These are phyloP conservation scores for Yarrowia galli DNA, from an alignment of 1,139 yeast genomes.

Conservation along the genomic window DNA sequence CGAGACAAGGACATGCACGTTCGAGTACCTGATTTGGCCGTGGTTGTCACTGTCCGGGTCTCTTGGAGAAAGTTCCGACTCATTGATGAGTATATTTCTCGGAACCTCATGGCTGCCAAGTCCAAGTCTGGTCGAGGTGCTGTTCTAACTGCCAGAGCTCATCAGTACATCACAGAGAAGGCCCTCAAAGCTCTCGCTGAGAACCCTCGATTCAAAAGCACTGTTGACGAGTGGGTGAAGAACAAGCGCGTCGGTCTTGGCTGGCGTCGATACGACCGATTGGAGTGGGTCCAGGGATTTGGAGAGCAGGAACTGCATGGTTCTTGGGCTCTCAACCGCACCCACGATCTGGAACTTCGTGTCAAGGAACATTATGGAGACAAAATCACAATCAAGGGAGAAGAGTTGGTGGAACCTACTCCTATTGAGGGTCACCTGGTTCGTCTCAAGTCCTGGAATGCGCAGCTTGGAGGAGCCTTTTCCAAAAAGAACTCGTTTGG, in stretches of 20 bases:
- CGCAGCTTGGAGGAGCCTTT: conserved; percentile 37
- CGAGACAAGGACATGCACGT: conserved; percentile 50
- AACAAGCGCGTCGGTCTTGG: conserved; percentile 59
- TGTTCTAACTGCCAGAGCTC: conserved; percentile 38
- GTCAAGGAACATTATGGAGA: conserved; percentile 59
- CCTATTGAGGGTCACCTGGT: conserved; percentile 81
- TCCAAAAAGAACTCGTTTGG: conserved; percentile 44
- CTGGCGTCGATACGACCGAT: conserved; percentile 71
- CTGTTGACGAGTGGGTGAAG: conserved; percentile 46
- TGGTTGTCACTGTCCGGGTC: conserved; percentile 57
- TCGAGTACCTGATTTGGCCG: conserved; percentile 61
- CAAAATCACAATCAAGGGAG: conserved; percentile 45
- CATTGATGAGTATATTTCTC: conserved; percentile 2
- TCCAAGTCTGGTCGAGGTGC: neutral
- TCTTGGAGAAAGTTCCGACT: conserved; percentile 45
- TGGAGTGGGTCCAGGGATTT: conserved; percentile 75
- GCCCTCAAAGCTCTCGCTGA: conserved; percentile 48
- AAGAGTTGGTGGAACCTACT: conserved; percentile 59
- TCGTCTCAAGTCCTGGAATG: conserved; percentile 59
- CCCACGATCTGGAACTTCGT: conserved; percentile 66
- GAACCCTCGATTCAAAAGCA: conserved; percentile 44
- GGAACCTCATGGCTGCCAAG: conserved; percentile 17
- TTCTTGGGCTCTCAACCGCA: conserved; percentile 55
- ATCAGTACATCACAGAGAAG: conserved; percentile 45
- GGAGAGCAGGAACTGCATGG: conserved; percentile 57